These are phyloP conservation scores for Coemansia sp. DNA, from an alignment of 192 early-diverging fungal genomes.

Conservation along the genomic window DNA sequence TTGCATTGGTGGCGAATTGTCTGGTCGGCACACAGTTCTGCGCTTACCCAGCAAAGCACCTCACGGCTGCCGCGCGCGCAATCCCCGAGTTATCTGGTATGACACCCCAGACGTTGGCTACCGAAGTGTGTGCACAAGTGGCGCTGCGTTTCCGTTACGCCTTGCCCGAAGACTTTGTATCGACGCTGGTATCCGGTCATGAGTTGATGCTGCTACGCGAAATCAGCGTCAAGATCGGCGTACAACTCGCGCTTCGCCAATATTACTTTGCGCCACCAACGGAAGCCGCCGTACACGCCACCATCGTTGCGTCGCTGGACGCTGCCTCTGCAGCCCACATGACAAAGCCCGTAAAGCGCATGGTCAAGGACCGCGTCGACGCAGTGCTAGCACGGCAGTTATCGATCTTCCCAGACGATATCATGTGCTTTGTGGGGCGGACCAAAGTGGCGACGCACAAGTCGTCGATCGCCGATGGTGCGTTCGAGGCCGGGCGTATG, in stretches of 20 bases:
- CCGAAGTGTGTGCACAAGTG: slow-evolving; percentile 66
- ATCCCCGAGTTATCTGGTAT: slow-evolving; percentile 59
- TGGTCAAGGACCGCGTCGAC: slow-evolving; percentile 57
- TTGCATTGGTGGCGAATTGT: slow-evolving; percentile 86
- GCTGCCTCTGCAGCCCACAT: slow-evolving; percentile 42
- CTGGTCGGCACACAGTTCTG: slow-evolving; percentile 69
- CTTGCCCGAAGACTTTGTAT: slow-evolving; percentile 62
- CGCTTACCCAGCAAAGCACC: slow-evolving; percentile 54
- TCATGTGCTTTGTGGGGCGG: slow-evolving; percentile 41
- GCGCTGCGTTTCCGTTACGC: slow-evolving; percentile 75
- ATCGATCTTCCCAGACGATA: slow-evolving; percentile 28
- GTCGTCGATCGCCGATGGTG: slow-evolving; percentile 84
- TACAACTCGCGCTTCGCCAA: slow-evolving; percentile 80
- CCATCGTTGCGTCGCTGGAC: slow-evolving; percentile 38
- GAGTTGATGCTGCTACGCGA: slow-evolving; percentile 78
- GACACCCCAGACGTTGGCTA: slow-evolving; percentile 65
- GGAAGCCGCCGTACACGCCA: slow-evolving; percentile 37
- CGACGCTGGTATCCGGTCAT: slow-evolving; percentile 45
- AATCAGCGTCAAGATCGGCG: slow-evolving; percentile 81
- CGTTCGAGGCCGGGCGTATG: slow-evolving; percentile 83
- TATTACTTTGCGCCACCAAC: slow-evolving; percentile 68
- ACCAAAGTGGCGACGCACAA: slow-evolving; percentile 49
- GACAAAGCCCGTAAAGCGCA: slow-evolving; percentile 60
- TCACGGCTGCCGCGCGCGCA: slow-evolving; percentile 41
- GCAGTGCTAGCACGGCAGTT: slow-evolving; percentile 20